Evolutionary conservation across 768 basidiomycete genomes (phyloP).

Genomic region (Cubamyces sp.): DNA sequence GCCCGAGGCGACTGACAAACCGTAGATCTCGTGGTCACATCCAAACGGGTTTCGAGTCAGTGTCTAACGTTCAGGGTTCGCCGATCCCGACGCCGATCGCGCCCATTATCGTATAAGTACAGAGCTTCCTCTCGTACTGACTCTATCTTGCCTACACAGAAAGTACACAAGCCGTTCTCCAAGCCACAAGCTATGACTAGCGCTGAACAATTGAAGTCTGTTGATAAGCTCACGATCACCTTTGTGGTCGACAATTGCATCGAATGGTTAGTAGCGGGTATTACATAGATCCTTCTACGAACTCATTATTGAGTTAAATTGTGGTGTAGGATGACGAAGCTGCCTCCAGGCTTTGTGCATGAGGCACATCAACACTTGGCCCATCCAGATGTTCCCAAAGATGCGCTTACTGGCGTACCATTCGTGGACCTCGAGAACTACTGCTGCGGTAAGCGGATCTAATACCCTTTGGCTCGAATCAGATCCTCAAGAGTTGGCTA

Average conservation of each 20-base stretch:
- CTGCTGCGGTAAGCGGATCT: constrained; percentile 58
- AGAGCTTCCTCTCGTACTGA: background rate
- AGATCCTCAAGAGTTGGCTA: constrained; percentile 26
- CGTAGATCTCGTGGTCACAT: too few species aligned
- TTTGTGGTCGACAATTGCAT: constrained; percentile 79
- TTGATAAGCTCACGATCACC: constrained; percentile 52
- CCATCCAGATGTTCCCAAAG: constrained; percentile 47
- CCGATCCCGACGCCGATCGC: too few species aligned
- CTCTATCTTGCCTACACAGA: background rate
- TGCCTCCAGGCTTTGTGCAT: constrained; percentile 78
- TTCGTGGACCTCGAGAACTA: constrained; percentile 74
- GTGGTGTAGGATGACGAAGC: constrained; percentile 67
- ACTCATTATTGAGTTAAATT: background rate
- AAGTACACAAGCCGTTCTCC: background rate
- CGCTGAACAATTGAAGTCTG: constrained; percentile 24
- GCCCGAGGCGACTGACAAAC: too few species aligned
- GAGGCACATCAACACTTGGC: constrained; percentile 69
- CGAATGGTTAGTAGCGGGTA: constrained; percentile 62
- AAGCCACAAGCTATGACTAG: background rate
- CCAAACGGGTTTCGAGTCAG: too few species aligned
- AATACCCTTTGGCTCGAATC: background rate
- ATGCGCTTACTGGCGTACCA: constrained; percentile 56
- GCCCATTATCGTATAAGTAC: background rate
- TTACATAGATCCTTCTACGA: background rate
- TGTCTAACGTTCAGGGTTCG: too few species aligned